Base-by-base conservation (phyloP, 208 protist genomes). In the Balamuthia mandrillaris region DNA sequence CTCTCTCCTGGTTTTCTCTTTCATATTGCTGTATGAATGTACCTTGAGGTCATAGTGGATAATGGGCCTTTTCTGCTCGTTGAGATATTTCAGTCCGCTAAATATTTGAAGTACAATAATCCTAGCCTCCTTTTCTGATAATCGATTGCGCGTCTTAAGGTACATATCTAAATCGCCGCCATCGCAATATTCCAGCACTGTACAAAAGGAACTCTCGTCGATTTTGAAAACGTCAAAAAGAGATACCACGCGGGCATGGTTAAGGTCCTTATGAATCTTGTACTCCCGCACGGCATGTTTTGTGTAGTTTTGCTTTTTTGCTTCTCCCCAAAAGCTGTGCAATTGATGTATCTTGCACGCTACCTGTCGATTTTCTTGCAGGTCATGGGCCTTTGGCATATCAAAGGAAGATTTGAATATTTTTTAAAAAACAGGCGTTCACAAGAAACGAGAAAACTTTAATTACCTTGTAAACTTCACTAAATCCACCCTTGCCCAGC, bases 321-420 rank as follows among this genome's bases (percentile, higher is more conserved):
- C 88, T 33, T 91, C 91, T 0, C 89, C 90, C 96, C 96, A 98
- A 39, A 93, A 63, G 51, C 51, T 81, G 47, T 95, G 92, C 27
- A 98, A 75, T 74, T 94, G 94, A 88, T 98, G 97, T 27, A 98
- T 96, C 90, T 98, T 98, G 87, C 95, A 97, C 3, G 97, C 96
- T n/a, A 98, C 96, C 54, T 95, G 91, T 41, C 86, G 84, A 41
- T 88, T 91, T 16, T 95, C 91, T 27, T 91, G 66, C 18, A 96
- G 68, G 86, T 98, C 96, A 81, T 95, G 97, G 9, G 94, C 96
- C 85, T 86, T 42, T 37, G 27, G 66, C 47, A 65, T 16, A 16
- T 12, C 10, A 16, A 3, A 79, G 31, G 18, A 14, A n/a, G 10
- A 5, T 56, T 41, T 12, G 12, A 52, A 16, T 82, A 85, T 49